Base-by-base conservation (phyloP, 2,329 filamentous ascomycete genomes). In the Pseudogymnoascus sp. region DNA sequence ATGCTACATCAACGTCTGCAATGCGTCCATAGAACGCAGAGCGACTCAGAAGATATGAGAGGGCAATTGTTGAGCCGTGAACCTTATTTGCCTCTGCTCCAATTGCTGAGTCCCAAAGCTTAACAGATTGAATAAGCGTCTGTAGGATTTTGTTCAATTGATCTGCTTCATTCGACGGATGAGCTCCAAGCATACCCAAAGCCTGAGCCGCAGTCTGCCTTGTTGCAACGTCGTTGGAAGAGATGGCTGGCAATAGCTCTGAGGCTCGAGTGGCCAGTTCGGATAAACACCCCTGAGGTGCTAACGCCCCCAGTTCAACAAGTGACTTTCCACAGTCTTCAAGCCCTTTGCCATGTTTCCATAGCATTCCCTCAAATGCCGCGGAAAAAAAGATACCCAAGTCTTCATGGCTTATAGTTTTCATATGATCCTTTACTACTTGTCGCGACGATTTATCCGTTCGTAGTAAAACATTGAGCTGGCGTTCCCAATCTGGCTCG, bases 401-500 rank as follows among this genome's bases (percentile, higher is more conserved):
- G 12, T 72, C 71, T 2, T 72, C 71, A 14, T 72, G 69, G 26
- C 81, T 75, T 1, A 76, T 67, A 43, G 69, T 72, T 62, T 75
- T 69, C 63, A 89, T 70, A 65, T 87, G 84, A 0, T 71, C 69
- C 62, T 80, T 82, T 62, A 92, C 80, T 5, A 80, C 80, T 26
- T 80, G 74, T 41, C 90, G 82, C 10, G 85, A 84, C 52, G 80
- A 77, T 63, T 88, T 80, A 69, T 93, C 89, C 4, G 87, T 89
- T 41, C 85, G 82, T 31, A 94, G 79, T 6, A 88, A 80, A 1
- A 86, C 83, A 67, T 92, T 89, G 2, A 97, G 78, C 67, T 89
- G 88, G 52, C 87, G 81, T 71, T 92, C 89, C 94, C 94, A 97
- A 65, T 93, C 90, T 52, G 88, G 85, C 67, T 93, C 88, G 23